These are phyloP conservation scores for Termitomyces sp. DNA, from an alignment of 768 basidiomycete species.

Conservation along the genomic window DNA sequence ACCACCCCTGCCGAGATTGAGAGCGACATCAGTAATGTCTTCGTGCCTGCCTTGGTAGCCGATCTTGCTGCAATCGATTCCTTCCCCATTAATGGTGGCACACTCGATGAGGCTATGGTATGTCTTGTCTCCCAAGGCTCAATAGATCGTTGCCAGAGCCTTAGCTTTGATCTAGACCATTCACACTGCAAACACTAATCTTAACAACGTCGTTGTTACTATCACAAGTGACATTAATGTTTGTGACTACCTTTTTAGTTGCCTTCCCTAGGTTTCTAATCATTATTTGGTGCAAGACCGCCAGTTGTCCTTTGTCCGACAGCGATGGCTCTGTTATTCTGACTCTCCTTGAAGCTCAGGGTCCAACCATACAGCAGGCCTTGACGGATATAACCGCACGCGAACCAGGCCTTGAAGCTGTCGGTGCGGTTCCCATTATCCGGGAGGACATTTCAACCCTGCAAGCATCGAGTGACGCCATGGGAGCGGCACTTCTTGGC, in stretches of 20 bases:
- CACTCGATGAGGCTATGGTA: conserved; percentile 22
- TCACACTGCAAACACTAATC: conserved; percentile 20
- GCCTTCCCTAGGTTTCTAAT: background rate
- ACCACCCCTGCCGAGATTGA: conserved; percentile 19
- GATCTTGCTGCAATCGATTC: conserved; percentile 24
- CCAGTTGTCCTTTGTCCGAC: conserved; percentile 16
- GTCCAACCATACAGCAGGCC: conserved; percentile 20
- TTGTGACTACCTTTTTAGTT: background rate
- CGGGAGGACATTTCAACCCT: conserved; percentile 21
- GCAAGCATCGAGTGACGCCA: conserved; percentile 13
- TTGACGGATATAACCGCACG: conserved; percentile 17
- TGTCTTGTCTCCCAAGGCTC: background rate
- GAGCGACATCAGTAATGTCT: conserved; percentile 20
- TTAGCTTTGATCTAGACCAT: conserved; percentile 18
- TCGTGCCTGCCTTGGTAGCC: conserved; percentile 19
- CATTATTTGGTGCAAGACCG: conserved; percentile 7
- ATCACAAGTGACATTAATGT: conserved; percentile 22
- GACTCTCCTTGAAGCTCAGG: conserved; percentile 14
- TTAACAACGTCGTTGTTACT: conserved; percentile 3
- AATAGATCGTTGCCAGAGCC: background rate
- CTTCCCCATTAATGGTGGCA: conserved; percentile 21
- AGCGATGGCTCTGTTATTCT: conserved; percentile 21
- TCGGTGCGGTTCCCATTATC: conserved; percentile 23
- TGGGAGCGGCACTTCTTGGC: conserved; percentile 18
- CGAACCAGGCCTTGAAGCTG: conserved; percentile 19